Evolutionary conservation across 1,284 basidiomycete genomes (phyloP), one percentile per base, ranked within the genome.

Genomic region (Ustilago hordei): DNA sequence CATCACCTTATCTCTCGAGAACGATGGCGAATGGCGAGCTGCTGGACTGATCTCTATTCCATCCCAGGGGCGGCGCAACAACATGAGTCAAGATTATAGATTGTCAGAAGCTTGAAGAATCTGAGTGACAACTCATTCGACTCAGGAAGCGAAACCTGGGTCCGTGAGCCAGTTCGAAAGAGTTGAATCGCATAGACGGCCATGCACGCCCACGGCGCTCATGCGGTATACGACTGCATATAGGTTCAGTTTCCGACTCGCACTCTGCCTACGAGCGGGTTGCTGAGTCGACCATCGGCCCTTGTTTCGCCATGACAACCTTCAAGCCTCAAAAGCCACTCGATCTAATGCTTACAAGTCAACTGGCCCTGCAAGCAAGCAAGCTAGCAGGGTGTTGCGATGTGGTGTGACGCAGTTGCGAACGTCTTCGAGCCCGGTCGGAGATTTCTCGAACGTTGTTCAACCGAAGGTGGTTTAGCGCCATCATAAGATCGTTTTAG

Each of bases 271-370:
- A 15, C 12, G 13, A 15, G 11, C 39, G 13, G 11, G 15, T 7
- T 7, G 39, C 39, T 41, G 8, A 41, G 13, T 15, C 6, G 6
- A 15, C 11, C 17, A 17, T 41, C 39, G 13, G 39, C 13, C 39
- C 39, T 17, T 41, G 39, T 6, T 41, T 15, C 39, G 11, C 23
- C n/a, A 19, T 45, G 43, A 4, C n/a, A 45, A 19, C 43, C n/a
- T 45, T 45, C 43, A 19, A 45, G 43, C 43, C 43, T 45, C 43
- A 45, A 45, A 45, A 45, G 43, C 43, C 17, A 23, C 23, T 19
- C 43, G 13, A 19, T 11, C 13, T 41, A 41, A 15, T 15, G 39
- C 2, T 41, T 41, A 15, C 11, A 41, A 17, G 39, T 41, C 39
- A 41, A 17, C 39, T 41, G 36, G 36, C 12, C 36, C 12, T 38